A percentile compares a stretch with the other conserved stretches of the same genome.
These are phyloP conservation scores for Quercus dentata DNA, from an alignment of 306 rosid genomes.

Conservation along the genomic window DNA sequence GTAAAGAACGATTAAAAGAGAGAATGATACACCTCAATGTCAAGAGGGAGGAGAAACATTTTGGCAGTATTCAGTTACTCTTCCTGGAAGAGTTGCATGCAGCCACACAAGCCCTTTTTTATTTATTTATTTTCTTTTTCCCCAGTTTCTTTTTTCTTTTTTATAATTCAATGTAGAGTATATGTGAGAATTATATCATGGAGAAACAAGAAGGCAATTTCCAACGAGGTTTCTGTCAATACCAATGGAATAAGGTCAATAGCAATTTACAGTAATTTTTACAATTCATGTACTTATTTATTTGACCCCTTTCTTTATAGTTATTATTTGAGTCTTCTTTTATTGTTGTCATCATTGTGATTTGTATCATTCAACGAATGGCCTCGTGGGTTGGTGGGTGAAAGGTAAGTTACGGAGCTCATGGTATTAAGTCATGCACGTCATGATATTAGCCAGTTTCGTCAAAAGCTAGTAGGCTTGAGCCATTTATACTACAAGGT, in stretches of 20 bases:
- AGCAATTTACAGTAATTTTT: no score
- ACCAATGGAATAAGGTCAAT: slow-evolving; percentile 7
- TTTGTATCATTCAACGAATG: not conserved
- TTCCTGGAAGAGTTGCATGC: not conserved
- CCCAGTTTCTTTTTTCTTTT: not conserved
- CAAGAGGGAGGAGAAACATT: slow-evolving; percentile 10
- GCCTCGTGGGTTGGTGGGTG: not conserved
- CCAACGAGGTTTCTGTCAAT: slow-evolving; percentile 1
- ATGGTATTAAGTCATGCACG: no score
- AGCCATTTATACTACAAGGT: no score
- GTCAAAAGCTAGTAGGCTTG: not conserved
- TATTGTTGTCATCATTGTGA: no score
- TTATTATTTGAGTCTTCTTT: no score
- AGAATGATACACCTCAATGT: slow-evolving; percentile 15
- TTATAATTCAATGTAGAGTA: not conserved
- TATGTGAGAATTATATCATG: not conserved
- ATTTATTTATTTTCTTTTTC: no score
- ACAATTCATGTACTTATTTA: no score
- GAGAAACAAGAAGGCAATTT: not conserved
- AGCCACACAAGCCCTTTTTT: not conserved
- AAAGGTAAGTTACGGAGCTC: not conserved
- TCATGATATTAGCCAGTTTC: not conserved
- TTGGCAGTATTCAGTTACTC: not conserved
- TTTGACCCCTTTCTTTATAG: no score
- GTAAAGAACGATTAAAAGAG: slow-evolving; percentile 34